Percentiles rank a stretch among this genome's conserved stretches.
Conservation (phyloP, 2,329 filamentous ascomycete species). For the Exophiala calicioides region DNA sequence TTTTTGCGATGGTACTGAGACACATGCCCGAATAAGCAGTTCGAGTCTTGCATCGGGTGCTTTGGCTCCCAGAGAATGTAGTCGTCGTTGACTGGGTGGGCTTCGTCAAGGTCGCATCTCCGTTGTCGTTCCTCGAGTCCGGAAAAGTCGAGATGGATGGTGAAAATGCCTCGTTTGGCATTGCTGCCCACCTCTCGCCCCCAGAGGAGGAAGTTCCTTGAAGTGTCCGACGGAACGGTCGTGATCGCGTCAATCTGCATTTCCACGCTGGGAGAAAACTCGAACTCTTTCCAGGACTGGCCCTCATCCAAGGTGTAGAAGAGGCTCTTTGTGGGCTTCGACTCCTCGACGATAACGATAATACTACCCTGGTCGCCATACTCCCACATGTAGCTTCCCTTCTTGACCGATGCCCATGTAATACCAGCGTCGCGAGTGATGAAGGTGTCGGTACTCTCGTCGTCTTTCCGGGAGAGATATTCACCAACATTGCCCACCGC, state of each 20-base stretch:
- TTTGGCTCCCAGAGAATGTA: constrained; percentile 86
- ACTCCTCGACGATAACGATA: constrained; percentile 79
- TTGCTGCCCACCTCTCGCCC: constrained; percentile 56
- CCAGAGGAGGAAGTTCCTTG: constrained; percentile 91
- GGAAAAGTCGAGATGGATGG: constrained; percentile 86
- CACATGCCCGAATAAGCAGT: constrained; percentile 90
- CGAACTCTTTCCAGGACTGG: constrained; percentile 71
- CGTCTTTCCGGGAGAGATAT: constrained; percentile 64
- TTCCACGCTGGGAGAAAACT: constrained; percentile 68
- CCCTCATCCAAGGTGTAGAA: constrained; percentile 83
- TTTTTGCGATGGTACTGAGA: constrained; percentile 91
- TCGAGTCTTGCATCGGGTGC: constrained; percentile 74
- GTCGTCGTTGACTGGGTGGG: constrained; percentile 60
- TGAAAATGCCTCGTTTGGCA: constrained; percentile 57
- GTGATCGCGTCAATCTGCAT: constrained; percentile 78
- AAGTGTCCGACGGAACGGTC: constrained; percentile 84
- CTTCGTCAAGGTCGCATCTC: constrained; percentile 69
- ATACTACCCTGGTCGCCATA: constrained; percentile 95
- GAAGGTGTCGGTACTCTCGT: constrained; percentile 86
- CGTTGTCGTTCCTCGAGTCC: constrained; percentile 66
- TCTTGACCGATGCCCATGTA: constrained; percentile 80
- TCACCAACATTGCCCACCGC: constrained; percentile 87
- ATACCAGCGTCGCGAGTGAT: constrained; percentile 90
- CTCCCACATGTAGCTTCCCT: constrained; percentile 89
- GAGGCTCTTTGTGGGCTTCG: constrained; percentile 65